Evolutionary conservation across 2,329 filamentous ascomycete genomes (phyloP).

Genomic region (Alternaria gaisen): DNA sequence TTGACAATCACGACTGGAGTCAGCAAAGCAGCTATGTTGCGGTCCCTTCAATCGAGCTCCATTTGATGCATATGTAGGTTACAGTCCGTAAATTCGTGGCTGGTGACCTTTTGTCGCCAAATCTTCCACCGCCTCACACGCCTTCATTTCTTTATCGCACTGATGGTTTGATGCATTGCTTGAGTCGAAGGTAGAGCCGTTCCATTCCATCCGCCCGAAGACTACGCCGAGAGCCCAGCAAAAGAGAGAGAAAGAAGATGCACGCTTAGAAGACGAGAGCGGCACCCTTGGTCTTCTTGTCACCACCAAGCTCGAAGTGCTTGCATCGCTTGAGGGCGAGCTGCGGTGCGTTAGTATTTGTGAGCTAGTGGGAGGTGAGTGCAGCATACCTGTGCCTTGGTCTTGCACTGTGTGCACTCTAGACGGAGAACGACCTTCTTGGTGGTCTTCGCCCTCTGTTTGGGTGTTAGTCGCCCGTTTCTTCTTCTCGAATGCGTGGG

Average conservation of each 20-base stretch:
- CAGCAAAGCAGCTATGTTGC: slow-evolving; percentile 14
- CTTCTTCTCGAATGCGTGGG: not conserved
- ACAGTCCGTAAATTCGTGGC: slow-evolving; percentile 49
- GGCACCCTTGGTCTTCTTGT: slow-evolving; percentile 99
- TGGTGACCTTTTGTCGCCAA: slow-evolving; percentile 45
- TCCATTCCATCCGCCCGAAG: slow-evolving; percentile 48
- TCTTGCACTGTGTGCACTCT: slow-evolving; percentile 95
- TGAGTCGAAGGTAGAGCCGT: slow-evolving; percentile 48
- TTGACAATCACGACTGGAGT: slow-evolving; percentile 4
- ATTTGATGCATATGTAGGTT: slow-evolving; percentile 54
- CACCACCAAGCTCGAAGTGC: slow-evolving; percentile 99
- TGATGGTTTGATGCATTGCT: slow-evolving; percentile 38
- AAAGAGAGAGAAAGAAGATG: slow-evolving; percentile 55
- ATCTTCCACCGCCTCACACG: slow-evolving; percentile 38
- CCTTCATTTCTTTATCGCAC: slow-evolving; percentile 35
- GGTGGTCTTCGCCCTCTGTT: slow-evolving; percentile 97
- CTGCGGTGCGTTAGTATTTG: slow-evolving; percentile 66
- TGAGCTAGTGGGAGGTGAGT: not conserved
- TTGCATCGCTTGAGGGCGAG: slow-evolving; percentile 99
- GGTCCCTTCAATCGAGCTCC: slow-evolving; percentile 50
- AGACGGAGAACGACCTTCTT: slow-evolving; percentile 99
- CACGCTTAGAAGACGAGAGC: slow-evolving; percentile 96
- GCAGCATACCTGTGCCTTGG: slow-evolving; percentile 43
- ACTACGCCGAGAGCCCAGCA: slow-evolving; percentile 52
- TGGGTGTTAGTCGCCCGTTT: slow-evolving; percentile 23